These are phyloP conservation scores for Dactylorhiza incarnata DNA, from an alignment of 106 monocot species.

Conservation along the genomic window DNA sequence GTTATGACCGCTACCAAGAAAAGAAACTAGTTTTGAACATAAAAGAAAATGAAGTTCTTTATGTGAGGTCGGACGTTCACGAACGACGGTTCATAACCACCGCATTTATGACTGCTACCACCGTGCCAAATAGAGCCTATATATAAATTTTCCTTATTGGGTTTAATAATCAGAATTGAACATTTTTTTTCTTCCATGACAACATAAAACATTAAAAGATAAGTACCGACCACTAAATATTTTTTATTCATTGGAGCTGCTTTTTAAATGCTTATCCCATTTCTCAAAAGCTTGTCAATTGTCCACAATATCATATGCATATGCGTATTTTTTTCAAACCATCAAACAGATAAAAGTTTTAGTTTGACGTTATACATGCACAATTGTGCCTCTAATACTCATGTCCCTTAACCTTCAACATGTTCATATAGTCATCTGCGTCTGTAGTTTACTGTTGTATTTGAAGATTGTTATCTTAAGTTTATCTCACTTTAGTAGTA, in stretches of 20 bases:
- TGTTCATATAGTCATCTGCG: background rate
- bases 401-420: background rate
- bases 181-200: background rate
- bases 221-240: background rate
- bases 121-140: too few species aligned
- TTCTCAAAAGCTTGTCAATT: background rate
- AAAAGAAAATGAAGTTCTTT: too few species aligned
- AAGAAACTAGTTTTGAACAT: too few species aligned
- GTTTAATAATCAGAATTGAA: background rate
- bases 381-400: background rate
- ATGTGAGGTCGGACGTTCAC: too few species aligned
- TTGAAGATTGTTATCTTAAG: background rate
- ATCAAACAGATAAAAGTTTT: background rate
- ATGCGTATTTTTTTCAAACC: background rate
- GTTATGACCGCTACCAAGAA: too few species aligned
- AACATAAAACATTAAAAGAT: background rate
- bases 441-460: background rate
- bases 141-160: too few species aligned
- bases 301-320: background rate
- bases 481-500: background rate
- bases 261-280: background rate
- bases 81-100: too few species aligned
- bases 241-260: background rate
- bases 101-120: too few species aligned
- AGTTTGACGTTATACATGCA: background rate